These are phyloP conservation scores for Neurospora sp. DNA, from an alignment of 495 filamentous ascomycete genomes.

Conservation along the genomic window DNA sequence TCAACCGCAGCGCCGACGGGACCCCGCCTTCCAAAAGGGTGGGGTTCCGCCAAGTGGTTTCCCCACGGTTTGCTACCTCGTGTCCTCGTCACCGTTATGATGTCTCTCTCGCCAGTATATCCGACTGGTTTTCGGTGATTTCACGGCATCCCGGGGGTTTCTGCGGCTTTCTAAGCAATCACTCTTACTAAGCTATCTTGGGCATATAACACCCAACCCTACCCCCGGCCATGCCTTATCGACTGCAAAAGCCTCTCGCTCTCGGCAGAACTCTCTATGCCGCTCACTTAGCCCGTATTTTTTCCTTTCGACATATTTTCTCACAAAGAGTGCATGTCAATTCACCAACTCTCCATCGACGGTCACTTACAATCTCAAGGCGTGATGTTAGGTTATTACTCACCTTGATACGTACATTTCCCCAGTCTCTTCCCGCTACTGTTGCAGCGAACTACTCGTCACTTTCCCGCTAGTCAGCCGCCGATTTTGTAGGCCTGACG, in stretches of 20 bases:
- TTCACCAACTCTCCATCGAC: neutral
- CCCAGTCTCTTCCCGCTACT: neutral
- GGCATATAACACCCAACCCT: neutral
- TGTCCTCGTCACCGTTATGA: no score
- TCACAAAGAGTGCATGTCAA: neutral
- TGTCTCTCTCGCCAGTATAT: constrained; percentile 3
- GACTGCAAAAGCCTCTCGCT: neutral
- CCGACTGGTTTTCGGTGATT: constrained; percentile 19
- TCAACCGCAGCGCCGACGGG: neutral
- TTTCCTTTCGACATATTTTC: neutral
- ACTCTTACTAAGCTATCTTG: neutral
- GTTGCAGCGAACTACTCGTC: neutral
- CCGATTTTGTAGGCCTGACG: no score
- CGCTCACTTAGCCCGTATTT: neutral
- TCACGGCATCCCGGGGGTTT: constrained; percentile 17
- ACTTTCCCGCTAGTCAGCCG: no score
- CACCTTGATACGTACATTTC: neutral
- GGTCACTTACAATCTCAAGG: neutral
- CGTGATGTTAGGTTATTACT: neutral
- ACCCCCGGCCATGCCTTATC: neutral
- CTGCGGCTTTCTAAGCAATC: neutral
- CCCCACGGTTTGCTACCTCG: neutral
- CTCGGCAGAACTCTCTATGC: neutral
- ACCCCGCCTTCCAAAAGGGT: constrained; percentile 10
- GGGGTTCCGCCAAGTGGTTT: constrained; percentile 8